These are phyloP conservation scores for Bacterosira constricta DNA, from an alignment of 108 stramenopile species.

Conservation along the genomic window DNA sequence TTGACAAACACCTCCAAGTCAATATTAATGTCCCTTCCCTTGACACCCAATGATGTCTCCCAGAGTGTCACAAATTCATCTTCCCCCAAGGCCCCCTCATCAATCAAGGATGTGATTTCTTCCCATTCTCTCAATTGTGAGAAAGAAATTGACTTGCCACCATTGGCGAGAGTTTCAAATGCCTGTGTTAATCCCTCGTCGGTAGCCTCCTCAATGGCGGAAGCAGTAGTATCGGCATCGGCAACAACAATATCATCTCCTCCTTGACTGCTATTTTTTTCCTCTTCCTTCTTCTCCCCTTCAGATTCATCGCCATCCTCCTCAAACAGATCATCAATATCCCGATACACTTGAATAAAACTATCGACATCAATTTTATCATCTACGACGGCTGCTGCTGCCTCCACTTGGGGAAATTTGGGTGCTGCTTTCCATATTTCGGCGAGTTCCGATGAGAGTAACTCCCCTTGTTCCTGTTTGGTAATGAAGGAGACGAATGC, in stretches of 20 bases:
- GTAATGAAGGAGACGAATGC: not conserved
- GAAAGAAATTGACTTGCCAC: slow-evolving; percentile 42
- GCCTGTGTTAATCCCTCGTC: slow-evolving; percentile 46
- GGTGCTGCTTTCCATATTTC: slow-evolving; percentile 70
- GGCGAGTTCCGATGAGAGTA: slow-evolving; percentile 61
- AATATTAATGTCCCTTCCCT: slow-evolving; percentile 24
- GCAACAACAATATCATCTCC: slow-evolving; percentile 11
- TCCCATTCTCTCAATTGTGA: slow-evolving; percentile 61
- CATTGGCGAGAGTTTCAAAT: slow-evolving; percentile 45
- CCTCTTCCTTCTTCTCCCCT: slow-evolving; percentile 36
- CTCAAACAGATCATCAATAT: slow-evolving; percentile 87
- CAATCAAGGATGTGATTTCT: slow-evolving; percentile 68
- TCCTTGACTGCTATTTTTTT: not conserved
- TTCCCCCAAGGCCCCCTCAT: slow-evolving; percentile 71
- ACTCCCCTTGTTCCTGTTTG: slow-evolving; percentile 60
- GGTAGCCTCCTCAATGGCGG: slow-evolving; percentile 16
- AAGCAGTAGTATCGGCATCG: slow-evolving; percentile 25
- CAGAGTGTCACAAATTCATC: slow-evolving; percentile 79
- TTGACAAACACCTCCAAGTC: slow-evolving; percentile 68
- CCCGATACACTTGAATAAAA: slow-evolving; percentile 77
- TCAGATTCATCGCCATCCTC: slow-evolving; percentile 41
- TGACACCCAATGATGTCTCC: slow-evolving; percentile 44
- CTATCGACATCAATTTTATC: slow-evolving; percentile 67
- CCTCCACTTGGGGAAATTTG: slow-evolving; percentile 47
- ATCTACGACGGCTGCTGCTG: not conserved